phyloP scores from a whole-genome alignment of 306 rosid genomes.

The Citrullus colocynthis region DNA sequence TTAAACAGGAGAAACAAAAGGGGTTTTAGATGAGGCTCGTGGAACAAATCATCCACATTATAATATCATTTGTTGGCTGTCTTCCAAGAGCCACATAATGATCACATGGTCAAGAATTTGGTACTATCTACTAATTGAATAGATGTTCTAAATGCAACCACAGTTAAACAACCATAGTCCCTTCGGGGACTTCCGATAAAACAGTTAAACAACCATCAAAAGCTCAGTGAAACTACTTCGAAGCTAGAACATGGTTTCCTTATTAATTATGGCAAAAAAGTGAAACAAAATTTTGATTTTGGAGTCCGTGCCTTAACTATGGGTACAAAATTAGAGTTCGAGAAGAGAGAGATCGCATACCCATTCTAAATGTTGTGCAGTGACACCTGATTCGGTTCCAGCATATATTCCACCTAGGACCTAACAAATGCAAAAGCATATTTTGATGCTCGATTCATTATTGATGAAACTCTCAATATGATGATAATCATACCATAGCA shows the following conservation, averaged over 20 bases:
- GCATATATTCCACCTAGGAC: constrained; percentile 84
- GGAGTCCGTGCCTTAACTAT: not conserved
- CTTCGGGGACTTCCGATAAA: too few relatives aligned
- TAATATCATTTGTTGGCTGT: not conserved
- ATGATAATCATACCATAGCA: not conserved
- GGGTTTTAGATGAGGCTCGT: not conserved
- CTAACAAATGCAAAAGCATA: constrained; percentile 23
- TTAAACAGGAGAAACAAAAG: not conserved
- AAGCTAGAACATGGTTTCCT: not conserved
- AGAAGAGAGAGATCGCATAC: constrained; percentile 22
- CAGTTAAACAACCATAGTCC: not conserved
- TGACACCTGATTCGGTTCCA: constrained; percentile 73
- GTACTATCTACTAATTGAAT: not conserved
- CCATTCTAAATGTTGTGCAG: constrained; percentile 96
- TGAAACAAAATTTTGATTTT: not conserved
- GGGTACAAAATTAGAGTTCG: not conserved
- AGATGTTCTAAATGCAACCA: not conserved
- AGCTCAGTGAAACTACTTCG: not conserved
- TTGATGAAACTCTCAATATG: constrained; percentile 2
- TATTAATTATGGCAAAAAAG: not conserved
- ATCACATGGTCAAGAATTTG: not conserved
- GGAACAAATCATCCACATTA: not conserved
- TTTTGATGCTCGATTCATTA: not conserved
- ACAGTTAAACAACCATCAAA: not conserved
- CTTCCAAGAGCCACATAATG: not conserved